These are phyloP conservation scores for Bocquillonia castaneifolia DNA, from an alignment of 441 rosid species.

Conservation along the genomic window DNA sequence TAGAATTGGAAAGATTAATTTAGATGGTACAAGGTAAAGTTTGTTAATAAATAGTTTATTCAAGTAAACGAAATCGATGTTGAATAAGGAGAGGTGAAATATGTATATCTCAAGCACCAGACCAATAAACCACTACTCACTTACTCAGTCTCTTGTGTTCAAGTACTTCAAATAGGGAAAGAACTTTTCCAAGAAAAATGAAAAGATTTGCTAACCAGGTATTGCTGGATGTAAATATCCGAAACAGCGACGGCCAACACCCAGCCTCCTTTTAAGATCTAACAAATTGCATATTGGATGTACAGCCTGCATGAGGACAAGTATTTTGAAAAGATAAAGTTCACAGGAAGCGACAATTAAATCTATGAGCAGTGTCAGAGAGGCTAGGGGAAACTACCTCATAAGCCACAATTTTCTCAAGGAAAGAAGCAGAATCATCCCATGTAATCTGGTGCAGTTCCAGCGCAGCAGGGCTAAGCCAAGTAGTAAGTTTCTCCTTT, in stretches of 20 bases:
- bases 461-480: slow-evolving; percentile 92
- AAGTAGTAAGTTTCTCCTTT: slow-evolving; percentile 82
- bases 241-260: slow-evolving; percentile 84
- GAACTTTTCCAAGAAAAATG: background rate
- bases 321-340: slow-evolving; percentile 12
- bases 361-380: slow-evolving; percentile 1
- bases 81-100: too few species aligned
- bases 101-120: background rate
- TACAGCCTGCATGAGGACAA: slow-evolving; percentile 54
- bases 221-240: slow-evolving; percentile 87
- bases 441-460: slow-evolving; percentile 95
- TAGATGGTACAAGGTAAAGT: background rate
- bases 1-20: background rate
- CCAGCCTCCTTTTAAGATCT: slow-evolving; percentile 92
- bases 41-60: background rate
- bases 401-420: slow-evolving; percentile 90
- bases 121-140: background rate
- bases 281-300: slow-evolving; percentile 91
- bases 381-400: slow-evolving; percentile 47
- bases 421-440: slow-evolving; percentile 89
- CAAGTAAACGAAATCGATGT: too few species aligned
- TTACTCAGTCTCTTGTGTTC: background rate
- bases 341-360: slow-evolving; percentile 12
- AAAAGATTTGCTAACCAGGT: slow-evolving; percentile 53
- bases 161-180: background rate